These are phyloP conservation scores for Phytophthora constricta DNA, from an alignment of 352 stramenopile genomes.

Conservation along the genomic window DNA sequence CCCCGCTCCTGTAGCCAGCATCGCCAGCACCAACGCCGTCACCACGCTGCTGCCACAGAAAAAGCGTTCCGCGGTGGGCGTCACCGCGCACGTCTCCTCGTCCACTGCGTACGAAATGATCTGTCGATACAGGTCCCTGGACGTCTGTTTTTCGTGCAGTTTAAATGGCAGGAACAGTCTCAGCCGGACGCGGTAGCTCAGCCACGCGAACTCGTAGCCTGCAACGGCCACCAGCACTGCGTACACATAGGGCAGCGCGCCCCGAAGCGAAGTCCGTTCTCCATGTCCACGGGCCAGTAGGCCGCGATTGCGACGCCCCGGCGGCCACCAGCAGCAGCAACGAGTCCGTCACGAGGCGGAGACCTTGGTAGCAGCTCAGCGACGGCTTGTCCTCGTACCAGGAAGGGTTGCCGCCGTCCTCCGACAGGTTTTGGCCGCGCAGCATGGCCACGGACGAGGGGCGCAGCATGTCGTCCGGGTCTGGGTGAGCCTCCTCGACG, in stretches of 20 bases:
- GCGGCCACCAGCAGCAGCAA: conserved; percentile 43
- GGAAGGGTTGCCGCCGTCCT: conserved; percentile 27
- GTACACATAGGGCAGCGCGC: conserved; percentile 58
- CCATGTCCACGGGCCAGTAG: conserved; percentile 40
- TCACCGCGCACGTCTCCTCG: conserved; percentile 58
- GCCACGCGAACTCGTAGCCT: conserved; percentile 65
- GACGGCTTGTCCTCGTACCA: conserved; percentile 43
- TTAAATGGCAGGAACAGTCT: conserved; percentile 71
- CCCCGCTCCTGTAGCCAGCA: conserved; percentile 9
- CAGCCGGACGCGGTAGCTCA: conserved; percentile 61
- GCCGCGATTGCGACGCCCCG: conserved; percentile 40
- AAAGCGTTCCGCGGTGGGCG: conserved; percentile 49
- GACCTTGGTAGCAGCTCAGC: conserved; percentile 34
- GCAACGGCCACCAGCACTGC: conserved; percentile 49
- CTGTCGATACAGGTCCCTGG: conserved; percentile 67
- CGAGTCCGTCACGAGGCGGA: conserved; percentile 41
- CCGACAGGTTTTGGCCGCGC: conserved; percentile 16
- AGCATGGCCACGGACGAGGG: conserved; percentile 50
- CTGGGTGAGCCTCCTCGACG: conserved; percentile 14
- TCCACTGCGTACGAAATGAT: conserved; percentile 77
- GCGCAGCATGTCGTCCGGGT: conserved; percentile 25
- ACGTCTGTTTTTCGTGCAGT: conserved; percentile 74
- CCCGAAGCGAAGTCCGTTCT: conserved; percentile 24
- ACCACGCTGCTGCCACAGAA: conserved; percentile 43
- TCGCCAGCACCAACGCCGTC: conserved; percentile 23